A percentile compares a stretch with the other conserved stretches of the same genome.
These are phyloP conservation scores for Chamaenerion angustifolium DNA, from an alignment of 345 rosid species.

Conservation along the genomic window DNA sequence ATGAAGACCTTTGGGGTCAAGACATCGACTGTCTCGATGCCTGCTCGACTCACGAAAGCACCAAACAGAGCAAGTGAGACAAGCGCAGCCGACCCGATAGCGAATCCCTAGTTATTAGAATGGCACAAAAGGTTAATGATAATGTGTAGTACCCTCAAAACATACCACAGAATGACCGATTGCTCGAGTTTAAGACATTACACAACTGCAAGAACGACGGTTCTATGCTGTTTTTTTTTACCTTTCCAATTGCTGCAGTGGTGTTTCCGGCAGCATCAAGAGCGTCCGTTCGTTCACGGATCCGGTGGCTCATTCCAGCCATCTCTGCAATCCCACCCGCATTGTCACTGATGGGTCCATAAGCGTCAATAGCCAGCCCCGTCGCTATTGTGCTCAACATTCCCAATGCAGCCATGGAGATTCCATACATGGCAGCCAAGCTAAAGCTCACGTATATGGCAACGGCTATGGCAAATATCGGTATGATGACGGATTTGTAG, in stretches of 20 bases:
- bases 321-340: conserved; percentile 64
- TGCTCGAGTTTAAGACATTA: too few species aligned
- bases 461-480: conserved; percentile 46
- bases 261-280: conserved; percentile 62
- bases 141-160: background rate
- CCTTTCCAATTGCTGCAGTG: conserved; percentile 76
- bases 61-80: conserved; percentile 62
- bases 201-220: too few species aligned
- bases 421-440: conserved; percentile 66
- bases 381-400: conserved; percentile 67
- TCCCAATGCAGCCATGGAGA: conserved; percentile 53
- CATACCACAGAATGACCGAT: too few species aligned
- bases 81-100: conserved; percentile 64
- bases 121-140: background rate
- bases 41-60: conserved; percentile 59
- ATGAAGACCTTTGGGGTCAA: conserved; percentile 61
- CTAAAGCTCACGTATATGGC: conserved; percentile 54
- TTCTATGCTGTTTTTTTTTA: conserved; percentile 4
- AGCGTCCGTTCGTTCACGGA: conserved; percentile 51
- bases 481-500: conserved; percentile 56
- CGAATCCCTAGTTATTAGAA: conserved; percentile 33
- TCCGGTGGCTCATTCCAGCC: conserved; percentile 58
- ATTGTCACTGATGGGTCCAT: conserved; percentile 59
- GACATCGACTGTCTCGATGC: conserved; percentile 40
- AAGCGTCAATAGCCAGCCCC: conserved; percentile 52